Base-by-base conservation (phyloP, 352 stramenopile species). In the Globisporangium canariense region DNA sequence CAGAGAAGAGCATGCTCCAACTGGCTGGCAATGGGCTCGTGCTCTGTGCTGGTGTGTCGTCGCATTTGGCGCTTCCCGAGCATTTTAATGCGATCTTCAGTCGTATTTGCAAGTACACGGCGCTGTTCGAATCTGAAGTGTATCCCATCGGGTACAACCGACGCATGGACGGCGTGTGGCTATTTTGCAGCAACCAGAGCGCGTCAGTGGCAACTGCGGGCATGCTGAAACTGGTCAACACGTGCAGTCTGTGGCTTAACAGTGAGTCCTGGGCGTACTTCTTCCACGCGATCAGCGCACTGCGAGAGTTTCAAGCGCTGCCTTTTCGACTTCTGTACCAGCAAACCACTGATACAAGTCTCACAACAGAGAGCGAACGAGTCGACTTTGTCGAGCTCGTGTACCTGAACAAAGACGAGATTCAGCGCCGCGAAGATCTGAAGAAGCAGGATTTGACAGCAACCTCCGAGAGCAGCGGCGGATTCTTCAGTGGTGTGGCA, bases 21-120 rank as follows among this genome's bases (percentile, higher is more conserved):
- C 68, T 93, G 34, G 85, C 82, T 8, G 89, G 82, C 74, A 93
- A 93, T 49, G 85, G 82, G 2, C 81, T 93, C 20, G 81, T 93
- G 20, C 34, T 90, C 10, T 86, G 76, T 45, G 77, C 83, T n/a
- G 75, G 79, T 16, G 77, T 84, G 4, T 81, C 81, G 40, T 79
- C 78, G 20, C 70, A 86, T 43, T 72, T 91, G 53, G 67, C 63
- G n/a, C 63, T 90, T 18, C 3, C 69, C 0, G 81, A 90, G 14
- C 70, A 78, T 22, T 86, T 83, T 62, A 91, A 93, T 62, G 56
- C 70, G 10, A 52, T 88, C n/a, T 90, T 93, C 61, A 64, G 76
- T 43, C 68, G 69, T 1, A 65, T 93, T 30, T 82, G 79, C 55
- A 80, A 88, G 60, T 93, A 88, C 67, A 91, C 75, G 22, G 75